Base-by-base conservation (phyloP, 768 basidiomycete species). In the Amanita subjunquillea region DNA sequence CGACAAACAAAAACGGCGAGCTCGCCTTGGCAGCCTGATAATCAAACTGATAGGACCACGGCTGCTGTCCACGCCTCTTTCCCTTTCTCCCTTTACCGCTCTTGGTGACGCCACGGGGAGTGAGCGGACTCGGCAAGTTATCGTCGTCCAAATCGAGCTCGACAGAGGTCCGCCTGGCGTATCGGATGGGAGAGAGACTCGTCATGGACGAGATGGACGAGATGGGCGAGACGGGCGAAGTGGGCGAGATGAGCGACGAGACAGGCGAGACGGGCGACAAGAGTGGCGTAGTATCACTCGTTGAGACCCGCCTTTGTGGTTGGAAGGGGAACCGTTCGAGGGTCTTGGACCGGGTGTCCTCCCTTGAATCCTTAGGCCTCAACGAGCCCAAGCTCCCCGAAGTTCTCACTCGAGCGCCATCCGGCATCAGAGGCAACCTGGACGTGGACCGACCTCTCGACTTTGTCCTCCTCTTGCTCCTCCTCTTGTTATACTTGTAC, bases 41-140 rank as follows among this genome's bases (percentile, higher is more conserved):
- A 37, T 54, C 54, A 51, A 58, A 63, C 56, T 57, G 60, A 51
- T 62, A 63, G 43, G 62, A 63, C 55, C 62, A 40, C 2, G 62
- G 62, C 52, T 63, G 62, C 52, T 63, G 62, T 32, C 34, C 44
- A 2, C 52, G 54, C 17, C 56, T 54, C 50, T 51, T 56, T 10
- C 29, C 43, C 10, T 36, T 30, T 9, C 23, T 32, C 42, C 5
- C 29, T 39, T n/a, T 17, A 8, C 48, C 22, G 12, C 38, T 20
- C 6, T 23, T 30, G 12, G 5, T 6, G 8, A 9, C 13, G 20
- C 20, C 17, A 17, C 12, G 5, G 5, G 50, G 40, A n/a, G 39
- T 23, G 4, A 51, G n/a, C 40, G 50, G 50, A 34, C 41, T 51
- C 6, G 41, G 10, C 38, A 41, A 34, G 32, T 41, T 36, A 7